Evolutionary conservation across 2,329 filamentous ascomycete genomes (phyloP), one percentile per base, ranked within the genome.

Genomic region (Cladophialophora immunda): DNA sequence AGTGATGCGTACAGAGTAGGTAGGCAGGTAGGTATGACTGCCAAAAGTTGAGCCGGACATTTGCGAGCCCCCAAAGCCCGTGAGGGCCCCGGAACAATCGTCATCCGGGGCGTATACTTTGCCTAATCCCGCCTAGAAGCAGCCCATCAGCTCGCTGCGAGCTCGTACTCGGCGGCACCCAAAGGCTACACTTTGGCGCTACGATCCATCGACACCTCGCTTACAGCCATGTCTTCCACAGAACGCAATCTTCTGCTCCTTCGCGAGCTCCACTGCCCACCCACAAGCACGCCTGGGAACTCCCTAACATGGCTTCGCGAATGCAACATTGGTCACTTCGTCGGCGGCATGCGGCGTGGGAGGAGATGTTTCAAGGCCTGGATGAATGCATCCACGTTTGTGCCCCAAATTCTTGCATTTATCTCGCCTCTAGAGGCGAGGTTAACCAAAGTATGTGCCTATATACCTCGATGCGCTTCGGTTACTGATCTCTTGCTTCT

Each of bases 291-390:
- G 6, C 19, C 17, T 50, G 38, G 38, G 38, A 8, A 19, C 34
- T 38, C 34, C 34, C 9, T 38, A 4, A 15, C 9, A 29, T 29
- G 22, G 25, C 30, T 86, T 85, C 30, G 81, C 78, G 73, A 84
- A 86, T 1, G 76, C 77, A 17, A 86, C 74, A 65, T 86, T 81
- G 32, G 52, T 30, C 27, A 13, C 27, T 55, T 27, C 22, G 32
- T 55, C 27, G 52, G 52, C 52, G 27, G 19, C 15, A 4, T 5
- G 30, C 4, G 25, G n/a, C n/a, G 1, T 47, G 41, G n/a, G n/a
- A 47, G 41, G 41, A 22, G n/a, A 19, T 47, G 41, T 47, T 47
- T 22, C 41, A 22, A 47, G n/a, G 4, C 41, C n/a, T 22, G n/a
- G 41, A 47, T 38, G 11, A 47, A 38, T 38, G 36, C 36, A 38